Evolutionary conservation across 106 monocot genomes (phyloP), one percentile per base, ranked within the genome.

Genomic region (Amphibolis antarctica): DNA sequence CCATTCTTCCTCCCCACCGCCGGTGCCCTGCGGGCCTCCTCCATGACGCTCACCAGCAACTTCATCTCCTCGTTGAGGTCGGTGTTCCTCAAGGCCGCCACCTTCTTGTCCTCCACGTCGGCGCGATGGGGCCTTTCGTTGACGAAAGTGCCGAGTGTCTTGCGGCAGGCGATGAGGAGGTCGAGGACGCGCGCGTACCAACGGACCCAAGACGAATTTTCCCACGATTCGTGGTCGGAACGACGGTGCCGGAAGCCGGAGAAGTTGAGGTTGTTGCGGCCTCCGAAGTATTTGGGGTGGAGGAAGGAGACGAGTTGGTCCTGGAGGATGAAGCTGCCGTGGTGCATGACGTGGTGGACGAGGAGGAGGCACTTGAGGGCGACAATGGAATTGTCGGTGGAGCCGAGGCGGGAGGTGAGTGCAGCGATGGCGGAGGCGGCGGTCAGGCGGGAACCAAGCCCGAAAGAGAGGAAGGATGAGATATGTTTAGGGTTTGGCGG

Each of bases 181-280:
- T 74, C 74, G 60, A 74, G 48, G 27, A 74, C 46, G 31, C 74
- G 66, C 26, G 74, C 74, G 66, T 66, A 67, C 74, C 66, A 74
- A 15, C 66, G 74, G 18, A 67, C 66, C 66, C n/a, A 60, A 59
- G 29, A 29, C 5, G 66, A 66, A 48, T 28, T 22, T 23, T 20
- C 23, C 59, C 46, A 60, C 22, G 49, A 49, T 15, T 23, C 60
- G 59, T 60, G 57, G 27, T 36, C 7, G 36, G 36, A 36, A 36
- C 7, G 36, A 36, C 7, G 36, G 36, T 36, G 36, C 20, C 51
- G 66, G 74, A 74, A 74, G 17, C 31, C 31, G 74, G 66, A 59
- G 49, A 74, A 66, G 24, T 74, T 74, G 66, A 74, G 66, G 23
- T 44, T 66, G 66, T 74, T 74, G 59, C 49, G 60, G 52, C 66